phyloP scores from a whole-genome alignment of 169 alveolate genomes.

The Cryptosporidium xiaoi region DNA sequence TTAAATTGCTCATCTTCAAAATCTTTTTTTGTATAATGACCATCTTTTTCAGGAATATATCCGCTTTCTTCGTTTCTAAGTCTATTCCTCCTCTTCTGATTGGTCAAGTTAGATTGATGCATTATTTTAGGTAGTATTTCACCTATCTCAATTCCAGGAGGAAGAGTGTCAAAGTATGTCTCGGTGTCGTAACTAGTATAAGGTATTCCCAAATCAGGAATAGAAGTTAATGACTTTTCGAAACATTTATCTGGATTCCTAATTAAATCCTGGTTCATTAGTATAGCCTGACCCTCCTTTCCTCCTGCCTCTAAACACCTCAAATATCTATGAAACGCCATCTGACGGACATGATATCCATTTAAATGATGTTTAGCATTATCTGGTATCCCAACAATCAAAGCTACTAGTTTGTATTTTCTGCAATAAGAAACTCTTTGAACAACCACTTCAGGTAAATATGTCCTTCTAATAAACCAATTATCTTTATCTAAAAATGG shows the following conservation, averaged over 20 bases:
- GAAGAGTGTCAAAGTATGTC: slow-evolving; percentile 51
- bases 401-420: slow-evolving; percentile 30
- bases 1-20: slow-evolving; percentile 41
- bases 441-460: slow-evolving; percentile 40
- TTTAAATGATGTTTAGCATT: slow-evolving; percentile 61
- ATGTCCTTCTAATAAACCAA: slow-evolving; percentile 46
- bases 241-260: slow-evolving; percentile 69
- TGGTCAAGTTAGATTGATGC: slow-evolving; percentile 7
- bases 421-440: slow-evolving; percentile 60
- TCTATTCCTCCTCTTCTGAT: slow-evolving; percentile 8
- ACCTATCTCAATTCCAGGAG: slow-evolving; percentile 73
- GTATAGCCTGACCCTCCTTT: slow-evolving; percentile 61
- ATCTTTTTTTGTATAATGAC: not conserved
- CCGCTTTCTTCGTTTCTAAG: not conserved
- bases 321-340: slow-evolving; percentile 66
- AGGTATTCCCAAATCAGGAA: slow-evolving; percentile 68
- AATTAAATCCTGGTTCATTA: slow-evolving; percentile 54
- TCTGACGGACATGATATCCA: slow-evolving; percentile 67
- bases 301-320: slow-evolving; percentile 74
- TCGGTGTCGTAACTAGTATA: slow-evolving; percentile 12
- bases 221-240: slow-evolving; percentile 53
- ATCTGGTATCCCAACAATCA: slow-evolving; percentile 69
- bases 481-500: slow-evolving; percentile 32
- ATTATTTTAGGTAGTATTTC: slow-evolving; percentile 47
- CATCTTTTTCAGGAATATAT: not conserved